Base-by-base conservation (phyloP, 768 basidiomycete genomes). In the Amanita molliuscula region DNA sequence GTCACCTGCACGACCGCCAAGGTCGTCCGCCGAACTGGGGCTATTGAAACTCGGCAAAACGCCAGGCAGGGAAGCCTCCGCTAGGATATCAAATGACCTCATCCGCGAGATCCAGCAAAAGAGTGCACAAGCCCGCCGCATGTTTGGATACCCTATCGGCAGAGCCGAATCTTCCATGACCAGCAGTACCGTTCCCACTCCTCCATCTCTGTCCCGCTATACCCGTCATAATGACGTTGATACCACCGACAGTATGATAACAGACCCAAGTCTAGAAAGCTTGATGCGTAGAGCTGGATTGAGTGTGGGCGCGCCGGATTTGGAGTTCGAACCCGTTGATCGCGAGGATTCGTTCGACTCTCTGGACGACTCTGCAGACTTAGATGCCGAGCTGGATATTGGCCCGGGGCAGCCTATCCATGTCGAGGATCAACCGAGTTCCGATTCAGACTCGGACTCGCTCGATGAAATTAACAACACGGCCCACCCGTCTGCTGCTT, bases 141-240 rank as follows among this genome's bases (percentile, higher is more conserved):
- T 60, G 47, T 58, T 61, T 48, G 61, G 60, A 13, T 59, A 63
- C 46, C 42, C 58, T n/a, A 40, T 59, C 48, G 61, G 65, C 29
- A 56, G 59, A n/a, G 64, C 62, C 26, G 82, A 80, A 55, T 80
- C 82, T 20, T 86, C 77, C 50, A 73, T 80, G 73, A 84, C 81
- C 63, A 52, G 51, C 15, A 79, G 51, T 18, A 79, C 79, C 11
- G 73, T 84, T 47, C 75, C 81, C 1, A 79, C 81, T 1, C 82
- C 83, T 5, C 86, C 85, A 23, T 86, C 84, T 0, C 67, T 88
- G 11, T 78, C 82, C 11, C 71, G 78, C n/a, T 88, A 87, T 56
- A 69, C 63, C n/a, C 68, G 69, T 6, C 65, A 65, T 31, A 13
- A 31, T 36, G 63, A 68, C n/a, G 61, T 63, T 9, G 73, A 77